Base-by-base conservation (phyloP, 768 basidiomycete species). In the Amanita muscaria region DNA sequence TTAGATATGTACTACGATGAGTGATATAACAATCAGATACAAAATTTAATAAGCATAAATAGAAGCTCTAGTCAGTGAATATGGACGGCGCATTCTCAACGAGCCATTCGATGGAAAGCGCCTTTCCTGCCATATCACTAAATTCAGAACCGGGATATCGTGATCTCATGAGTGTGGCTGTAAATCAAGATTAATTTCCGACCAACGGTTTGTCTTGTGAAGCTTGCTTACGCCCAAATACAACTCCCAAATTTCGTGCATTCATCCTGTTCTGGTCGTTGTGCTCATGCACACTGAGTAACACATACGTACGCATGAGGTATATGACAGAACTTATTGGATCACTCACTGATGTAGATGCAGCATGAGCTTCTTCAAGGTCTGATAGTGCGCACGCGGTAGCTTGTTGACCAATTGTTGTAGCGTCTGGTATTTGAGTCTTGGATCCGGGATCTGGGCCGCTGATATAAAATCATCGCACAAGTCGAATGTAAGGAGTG, bases 41-140 rank as follows among this genome's bases (percentile, higher is more conserved):
- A 43, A 36, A 18, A 44, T 33, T 39, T 42, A 43, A 47, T 18
- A 27, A 38, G 42, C 21, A 38, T 39, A 25, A 25, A 45, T 33
- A 21, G 45, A 34, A 21, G 29, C 38, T 42, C 34, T n/a, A 25
- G 15, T 38, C 52, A 40, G 61, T 61, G 57, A 76, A 77, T 53
- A 86, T 65, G 19, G 62, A 60, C 31, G 70, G 73, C 10, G 88
- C 88, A 57, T 94, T 85, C 59, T 97, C 92, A 49, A 98, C 80
- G 51, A 97, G 77, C 86, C 92, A 96, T 62, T 96, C 91, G 40
- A 99, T 73, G 55, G 85, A 79, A 47, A 92, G 74, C 5, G 94
- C 89, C 64, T 94, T 97, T 42, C 90, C 89, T 6, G 89, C 93
- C 88, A 98, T 98, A 62, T 99, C 94, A 56, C 81, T 85, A 66